Conservation (phyloP, 129 eudicot species). For the Calendula officinalis region DNA sequence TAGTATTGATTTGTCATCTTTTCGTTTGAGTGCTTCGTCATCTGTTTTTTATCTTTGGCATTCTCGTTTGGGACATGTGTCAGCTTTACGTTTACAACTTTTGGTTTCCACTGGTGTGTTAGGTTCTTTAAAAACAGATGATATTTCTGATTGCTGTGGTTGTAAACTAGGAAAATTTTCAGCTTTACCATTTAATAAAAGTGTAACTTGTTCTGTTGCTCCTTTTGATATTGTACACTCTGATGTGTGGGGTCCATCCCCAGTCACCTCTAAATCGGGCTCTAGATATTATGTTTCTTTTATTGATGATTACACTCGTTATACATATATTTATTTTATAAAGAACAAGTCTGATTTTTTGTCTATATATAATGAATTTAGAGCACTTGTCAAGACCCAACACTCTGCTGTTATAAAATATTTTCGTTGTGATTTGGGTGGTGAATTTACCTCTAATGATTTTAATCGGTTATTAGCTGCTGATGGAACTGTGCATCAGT, state of each 20-base stretch:
- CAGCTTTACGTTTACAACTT: background rate
- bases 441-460: no score
- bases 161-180: background rate
- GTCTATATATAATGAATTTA: no score
- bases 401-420: background rate
- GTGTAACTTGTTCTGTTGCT: background rate
- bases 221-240: background rate
- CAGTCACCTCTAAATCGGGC: background rate
- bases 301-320: no score
- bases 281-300: no score
- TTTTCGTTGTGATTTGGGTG: no score
- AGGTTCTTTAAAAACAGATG: background rate
- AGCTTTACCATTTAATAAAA: background rate
- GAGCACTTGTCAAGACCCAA: no score
- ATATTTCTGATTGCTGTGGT: background rate
- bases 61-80: background rate
- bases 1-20: constrained; percentile 1
- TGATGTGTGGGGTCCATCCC: background rate
- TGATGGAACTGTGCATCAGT: background rate
- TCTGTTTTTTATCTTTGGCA: background rate
- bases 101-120: background rate
- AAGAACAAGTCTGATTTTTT: background rate
- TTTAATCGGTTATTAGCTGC: background rate
- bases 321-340: no score
- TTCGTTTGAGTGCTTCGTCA: background rate